Evolutionary conservation across 228 moss, liverwort and hornwort species (phyloP), one percentile per base, ranked within the genome.

Genomic region (Sphagnum magellanicum): DNA sequence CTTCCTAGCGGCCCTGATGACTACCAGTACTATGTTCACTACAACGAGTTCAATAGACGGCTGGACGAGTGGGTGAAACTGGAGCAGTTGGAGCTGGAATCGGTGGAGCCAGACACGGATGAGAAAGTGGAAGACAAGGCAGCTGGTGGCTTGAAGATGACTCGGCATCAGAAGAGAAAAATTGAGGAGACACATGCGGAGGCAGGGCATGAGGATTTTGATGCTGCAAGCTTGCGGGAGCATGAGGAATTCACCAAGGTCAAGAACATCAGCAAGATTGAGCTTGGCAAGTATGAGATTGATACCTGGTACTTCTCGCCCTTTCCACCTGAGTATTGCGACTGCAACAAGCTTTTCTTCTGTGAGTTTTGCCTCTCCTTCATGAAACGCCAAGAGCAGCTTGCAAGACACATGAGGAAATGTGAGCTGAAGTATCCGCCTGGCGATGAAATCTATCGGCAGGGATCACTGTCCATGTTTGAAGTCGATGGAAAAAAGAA

Each of bases 221-320:
- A 96, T 66, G 92, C 92, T 6, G 95, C 95, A 48, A 92, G 92
- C 78, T 70, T 96, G 64, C 75, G 95, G 55, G 95, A 96, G 86
- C 95, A 96, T 10, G 95, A 96, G 73, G 95, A 96, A 71, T 96
- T 96, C 16, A 96, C 95, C 5, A 96, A 96, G 75, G 95, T 96
- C 74, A 96, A 96, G 78, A 96, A 96, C 15, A 91, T 96, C 68
- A 91, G 92, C 58, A 92, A 89, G 76, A 96, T 96, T 67, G 92
- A 96, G 79, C 91, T 96, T 14, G 95, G 95, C 7, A 80, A 87
- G 62, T 96, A 92, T 65, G 92, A 96, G 73, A 96, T 96, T 14
- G 95, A 96, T 52, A 96, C 92, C 0, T 96, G 95, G 95, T 95
- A 95, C 67, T 95, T 95, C 78, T 95, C 92, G 60, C 95, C 95